Conservation (phyloP, 257 asterid species). For the Solanum pinnatisectum region DNA sequence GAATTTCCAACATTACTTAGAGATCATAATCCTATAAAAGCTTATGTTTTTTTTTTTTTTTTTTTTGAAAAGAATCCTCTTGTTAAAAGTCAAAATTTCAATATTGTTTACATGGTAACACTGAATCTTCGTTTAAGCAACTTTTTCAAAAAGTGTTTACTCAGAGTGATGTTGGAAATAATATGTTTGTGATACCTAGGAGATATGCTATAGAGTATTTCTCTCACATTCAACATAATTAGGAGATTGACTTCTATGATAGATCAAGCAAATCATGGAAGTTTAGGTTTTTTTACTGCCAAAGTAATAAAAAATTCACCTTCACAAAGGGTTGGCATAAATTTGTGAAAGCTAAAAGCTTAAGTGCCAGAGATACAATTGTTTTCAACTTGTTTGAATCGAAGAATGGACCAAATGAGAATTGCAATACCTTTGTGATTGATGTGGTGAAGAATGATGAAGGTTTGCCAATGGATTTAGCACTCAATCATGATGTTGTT, state of each 20-base stretch:
- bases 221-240: conserved; percentile 14
- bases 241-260: conserved; percentile 36
- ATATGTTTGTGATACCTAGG: conserved; percentile 52
- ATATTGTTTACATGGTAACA: too few species aligned
- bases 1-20: not conserved
- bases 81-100: too few species aligned
- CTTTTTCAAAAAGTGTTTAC: conserved; percentile 57
- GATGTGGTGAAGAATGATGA: conserved; percentile 21
- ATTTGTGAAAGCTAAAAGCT: conserved; percentile 42
- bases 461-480: not conserved
- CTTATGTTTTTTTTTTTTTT: too few species aligned
- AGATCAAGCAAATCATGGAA: conserved; percentile 41
- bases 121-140: too few species aligned
- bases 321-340: conserved; percentile 76
- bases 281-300: conserved; percentile 59
- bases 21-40: too few species aligned
- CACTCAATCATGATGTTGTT: not conserved
- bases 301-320: conserved; percentile 63
- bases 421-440: conserved; percentile 20
- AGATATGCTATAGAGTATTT: conserved; percentile 33
- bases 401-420: conserved; percentile 7
- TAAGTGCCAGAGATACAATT: conserved; percentile 40
- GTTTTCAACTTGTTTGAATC: conserved; percentile 35
- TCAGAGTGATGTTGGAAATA: conserved; percentile 53
- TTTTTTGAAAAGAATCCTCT: not conserved